Evolutionary conservation across 768 basidiomycete genomes (phyloP).

Genomic region (Phanerodontia chrysosporium): DNA sequence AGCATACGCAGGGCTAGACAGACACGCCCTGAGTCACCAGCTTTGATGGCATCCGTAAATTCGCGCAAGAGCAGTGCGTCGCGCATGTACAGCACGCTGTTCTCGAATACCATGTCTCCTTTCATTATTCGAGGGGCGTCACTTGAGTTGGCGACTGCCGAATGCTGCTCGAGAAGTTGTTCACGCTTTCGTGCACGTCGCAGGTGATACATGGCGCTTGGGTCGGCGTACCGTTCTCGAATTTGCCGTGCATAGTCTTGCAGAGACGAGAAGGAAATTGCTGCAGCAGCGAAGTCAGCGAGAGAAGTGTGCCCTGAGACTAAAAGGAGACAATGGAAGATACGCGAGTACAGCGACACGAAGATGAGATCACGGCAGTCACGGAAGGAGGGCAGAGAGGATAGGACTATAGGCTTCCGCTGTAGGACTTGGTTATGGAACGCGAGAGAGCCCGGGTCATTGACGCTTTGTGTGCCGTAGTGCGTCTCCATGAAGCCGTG

Average conservation of each 20-base stretch:
- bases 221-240: constrained; percentile 16
- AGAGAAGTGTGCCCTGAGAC: constrained; percentile 16
- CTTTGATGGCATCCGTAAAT: constrained; percentile 28
- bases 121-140: too few relatives aligned
- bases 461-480: constrained; percentile 30
- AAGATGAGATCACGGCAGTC: constrained; percentile 33
- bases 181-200: neutral
- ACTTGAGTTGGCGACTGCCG: neutral
- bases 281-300: neutral
- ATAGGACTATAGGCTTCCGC: constrained; percentile 31
- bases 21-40: constrained; percentile 25
- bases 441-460: constrained; percentile 29
- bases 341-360: constrained; percentile 29
- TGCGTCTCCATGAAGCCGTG: constrained; percentile 28
- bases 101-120: constrained; percentile 16
- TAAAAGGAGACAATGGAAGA: constrained; percentile 30
- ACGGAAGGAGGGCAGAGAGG: constrained; percentile 30
- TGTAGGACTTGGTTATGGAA: constrained; percentile 33
- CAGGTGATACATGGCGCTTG: constrained; percentile 18
- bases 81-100: constrained; percentile 25
- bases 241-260: constrained; percentile 19
- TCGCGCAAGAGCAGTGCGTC: constrained; percentile 26
- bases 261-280: constrained; percentile 3
- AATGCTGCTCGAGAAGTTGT: neutral
- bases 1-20: constrained; percentile 9